Evolutionary conservation across 805 yeast genomes (phyloP), one percentile per base, ranked within the genome.

Genomic region (Blastobotrys chiropterorum): DNA sequence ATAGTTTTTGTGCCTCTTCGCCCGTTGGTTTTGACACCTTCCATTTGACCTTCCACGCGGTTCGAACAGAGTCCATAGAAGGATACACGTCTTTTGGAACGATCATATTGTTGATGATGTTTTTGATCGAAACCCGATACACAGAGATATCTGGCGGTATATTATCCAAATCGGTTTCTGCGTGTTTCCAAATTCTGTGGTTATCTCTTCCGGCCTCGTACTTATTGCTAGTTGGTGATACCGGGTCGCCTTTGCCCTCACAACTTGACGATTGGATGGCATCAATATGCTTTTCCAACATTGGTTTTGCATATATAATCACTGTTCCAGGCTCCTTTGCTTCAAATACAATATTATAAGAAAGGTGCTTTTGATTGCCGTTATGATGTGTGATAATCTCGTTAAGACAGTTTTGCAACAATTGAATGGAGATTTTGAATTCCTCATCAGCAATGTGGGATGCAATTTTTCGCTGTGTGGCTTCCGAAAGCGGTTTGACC

Each of bases 371-470:
- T 49, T 76, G 50, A 49, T 79, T 67, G 52, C 71, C 72, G 1
- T 70, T 59, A 6, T 62, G 63, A n/a, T 68, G 60, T 3, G 59
- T 53, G 0, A 66, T 63, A 22, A 80, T 66, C 2, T 59, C 53
- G 21, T 74, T 69, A 51, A 85, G 55, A 1, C 82, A 42, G 16
- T 69, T 65, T n/a, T 70, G 66, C 69, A 86, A 72, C 1, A 87
- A 63, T 8, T 72, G 64, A 54, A 85, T 59, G 4, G 90, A 82
- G 16, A 78, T 63, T 56, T 74, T 77, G 65, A 88, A 86, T 64
- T 89, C 96, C 14, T 67, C 65, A 20, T 84, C 81, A 0, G 92
- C 96, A 47, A 85, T 73, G 48, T 62, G 59, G 0, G 78, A 56
- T 1, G 82, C 79, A 56, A 59, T 16, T 16, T 42, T 26, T 5